Percentiles rank a stretch among this genome's conserved stretches.
phyloP scores from a whole-genome alignment of 176 grass and related monocot species.

The Oryza australiensis region DNA sequence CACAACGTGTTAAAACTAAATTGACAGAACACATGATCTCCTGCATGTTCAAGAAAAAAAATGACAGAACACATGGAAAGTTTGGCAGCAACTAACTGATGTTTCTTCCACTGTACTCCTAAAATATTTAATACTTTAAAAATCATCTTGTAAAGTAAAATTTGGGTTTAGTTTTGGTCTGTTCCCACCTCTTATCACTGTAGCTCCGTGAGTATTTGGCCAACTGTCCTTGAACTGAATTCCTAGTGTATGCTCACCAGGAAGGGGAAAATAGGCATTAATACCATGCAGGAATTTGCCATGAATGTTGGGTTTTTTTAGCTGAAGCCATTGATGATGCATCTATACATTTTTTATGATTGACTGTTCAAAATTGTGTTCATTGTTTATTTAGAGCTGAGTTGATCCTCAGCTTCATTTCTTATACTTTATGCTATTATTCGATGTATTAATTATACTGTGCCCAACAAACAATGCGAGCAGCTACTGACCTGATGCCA shows the following conservation, averaged over 20 bases:
- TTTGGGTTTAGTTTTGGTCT: constrained; percentile 16
- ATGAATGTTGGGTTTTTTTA: not conserved
- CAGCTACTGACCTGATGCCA: constrained; percentile 2
- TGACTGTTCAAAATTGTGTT: not conserved
- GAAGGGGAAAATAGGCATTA: not conserved
- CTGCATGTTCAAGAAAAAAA: too few relatives aligned
- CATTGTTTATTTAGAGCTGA: not conserved
- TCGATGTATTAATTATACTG: not conserved
- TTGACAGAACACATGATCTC: not conserved
- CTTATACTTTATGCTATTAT: not conserved
- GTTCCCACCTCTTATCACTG: not conserved
- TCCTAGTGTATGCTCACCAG: not conserved
- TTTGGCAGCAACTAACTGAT: not conserved
- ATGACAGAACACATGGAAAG: not conserved
- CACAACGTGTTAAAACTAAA: constrained; percentile 14
- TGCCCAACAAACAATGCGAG: not conserved
- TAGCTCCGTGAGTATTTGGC: not conserved
- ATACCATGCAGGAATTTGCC: constrained; percentile 3
- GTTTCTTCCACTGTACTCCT: constrained; percentile 13
- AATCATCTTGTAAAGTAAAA: not conserved
- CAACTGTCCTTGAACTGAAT: not conserved
- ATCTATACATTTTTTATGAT: not conserved
- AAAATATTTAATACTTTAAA: constrained; percentile 5
- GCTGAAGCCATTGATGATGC: not conserved
- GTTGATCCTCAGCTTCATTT: not conserved